These are phyloP conservation scores for Urochloa ruziziensis DNA, from an alignment of 176 grass and related monocot genomes.

Conservation along the genomic window DNA sequence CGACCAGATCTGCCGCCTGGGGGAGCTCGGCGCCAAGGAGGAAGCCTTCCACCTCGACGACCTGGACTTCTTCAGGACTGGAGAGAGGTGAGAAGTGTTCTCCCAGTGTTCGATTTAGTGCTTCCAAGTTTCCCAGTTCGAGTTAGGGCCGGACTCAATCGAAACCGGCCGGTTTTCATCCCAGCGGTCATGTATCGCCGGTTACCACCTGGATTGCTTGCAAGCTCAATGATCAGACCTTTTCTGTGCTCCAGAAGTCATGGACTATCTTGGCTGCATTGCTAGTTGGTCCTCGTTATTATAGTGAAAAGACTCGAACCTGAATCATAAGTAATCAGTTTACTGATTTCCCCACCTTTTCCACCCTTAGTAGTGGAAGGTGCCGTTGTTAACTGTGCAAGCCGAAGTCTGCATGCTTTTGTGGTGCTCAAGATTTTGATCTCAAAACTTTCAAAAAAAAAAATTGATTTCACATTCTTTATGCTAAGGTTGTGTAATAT, in stretches of 20 bases:
- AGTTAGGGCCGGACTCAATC: neutral
- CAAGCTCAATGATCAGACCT: neutral
- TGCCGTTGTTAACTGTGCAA: neutral
- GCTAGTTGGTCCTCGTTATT: neutral
- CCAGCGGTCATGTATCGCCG: neutral
- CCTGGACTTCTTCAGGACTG: neutral
- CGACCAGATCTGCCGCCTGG: constrained; percentile 26
- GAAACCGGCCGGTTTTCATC: constrained; percentile 32
- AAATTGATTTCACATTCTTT: neutral
- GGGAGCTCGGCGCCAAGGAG: neutral
- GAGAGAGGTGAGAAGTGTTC: neutral
- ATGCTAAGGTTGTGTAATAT: neutral
- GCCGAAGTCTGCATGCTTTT: neutral
- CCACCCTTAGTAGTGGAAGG: neutral
- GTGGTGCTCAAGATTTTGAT: neutral
- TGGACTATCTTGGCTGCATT: neutral
- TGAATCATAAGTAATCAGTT: neutral
- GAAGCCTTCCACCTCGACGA: neutral
- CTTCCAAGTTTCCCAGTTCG: neutral
- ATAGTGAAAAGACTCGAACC: neutral
- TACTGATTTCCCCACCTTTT: neutral
- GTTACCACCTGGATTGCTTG: constrained; percentile 8
- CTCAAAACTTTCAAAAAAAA: no score
- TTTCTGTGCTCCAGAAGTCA: neutral
- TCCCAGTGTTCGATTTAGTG: neutral